A percentile compares a stretch with the other conserved stretches of the same genome.
Evolutionary conservation across 2,329 filamentous ascomycete genomes (phyloP).

Genomic region (Ramularia endophylla): DNA sequence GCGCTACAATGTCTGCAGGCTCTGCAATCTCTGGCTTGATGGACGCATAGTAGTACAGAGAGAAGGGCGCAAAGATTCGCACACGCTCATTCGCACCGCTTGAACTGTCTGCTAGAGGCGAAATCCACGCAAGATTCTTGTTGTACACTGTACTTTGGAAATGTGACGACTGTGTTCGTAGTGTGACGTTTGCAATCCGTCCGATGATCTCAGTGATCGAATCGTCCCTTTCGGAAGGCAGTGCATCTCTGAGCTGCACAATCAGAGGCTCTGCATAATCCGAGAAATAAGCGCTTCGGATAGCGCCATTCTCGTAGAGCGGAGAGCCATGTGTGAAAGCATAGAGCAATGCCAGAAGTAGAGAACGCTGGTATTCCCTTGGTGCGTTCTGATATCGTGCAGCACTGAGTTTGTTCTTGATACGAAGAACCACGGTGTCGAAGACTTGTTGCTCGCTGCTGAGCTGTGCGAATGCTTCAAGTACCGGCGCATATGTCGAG

Average conservation of each 20-base stretch:
- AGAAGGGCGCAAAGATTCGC: slow-evolving; percentile 21
- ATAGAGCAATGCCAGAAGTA: slow-evolving; percentile 57
- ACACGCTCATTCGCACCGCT: slow-evolving; percentile 3
- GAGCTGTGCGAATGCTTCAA: slow-evolving; percentile 60
- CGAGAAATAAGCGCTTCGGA: slow-evolving; percentile 39
- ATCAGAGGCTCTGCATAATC: slow-evolving; percentile 42
- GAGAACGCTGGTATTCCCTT: slow-evolving; percentile 51
- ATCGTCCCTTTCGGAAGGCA: slow-evolving; percentile 39
- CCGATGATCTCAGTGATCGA: slow-evolving; percentile 55
- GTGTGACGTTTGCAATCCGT: slow-evolving; percentile 54
- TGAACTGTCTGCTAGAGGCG: slow-evolving; percentile 9
- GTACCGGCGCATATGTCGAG: slow-evolving; percentile 47
- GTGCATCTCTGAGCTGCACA: slow-evolving; percentile 31
- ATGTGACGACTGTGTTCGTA: slow-evolving; percentile 46
- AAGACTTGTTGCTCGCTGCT: slow-evolving; percentile 58
- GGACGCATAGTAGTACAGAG: slow-evolving; percentile 29
- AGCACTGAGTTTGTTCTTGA: slow-evolving; percentile 57
- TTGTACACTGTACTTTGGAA: slow-evolving; percentile 36
- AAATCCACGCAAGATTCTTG: slow-evolving; percentile 25
- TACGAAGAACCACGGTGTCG: slow-evolving; percentile 55
- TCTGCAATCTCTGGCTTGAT: slow-evolving; percentile 27
- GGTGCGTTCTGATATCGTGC: slow-evolving; percentile 49
- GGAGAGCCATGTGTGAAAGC: slow-evolving; percentile 49
- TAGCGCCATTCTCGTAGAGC: slow-evolving; percentile 35
- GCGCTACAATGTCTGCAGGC: slow-evolving; percentile 20